Percentiles rank a stretch among this genome's conserved stretches.
Conservation (phyloP, 1,284 basidiomycete genomes). For the Coniferiporia weirii region DNA sequence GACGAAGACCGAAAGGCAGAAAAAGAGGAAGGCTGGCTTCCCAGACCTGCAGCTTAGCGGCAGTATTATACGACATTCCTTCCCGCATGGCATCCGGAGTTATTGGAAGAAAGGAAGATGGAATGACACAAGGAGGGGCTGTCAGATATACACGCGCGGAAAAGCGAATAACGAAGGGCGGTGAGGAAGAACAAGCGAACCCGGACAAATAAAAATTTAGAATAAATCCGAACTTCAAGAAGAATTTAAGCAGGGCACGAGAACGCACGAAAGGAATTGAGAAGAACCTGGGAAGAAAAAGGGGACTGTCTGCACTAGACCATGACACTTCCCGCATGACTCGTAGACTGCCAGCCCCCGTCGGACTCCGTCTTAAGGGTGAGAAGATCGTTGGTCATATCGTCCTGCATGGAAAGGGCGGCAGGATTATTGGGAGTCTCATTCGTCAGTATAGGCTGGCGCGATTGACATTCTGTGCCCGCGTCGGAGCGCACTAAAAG, state of each 20-base stretch:
- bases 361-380: conserved; percentile 7
- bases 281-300: background rate
- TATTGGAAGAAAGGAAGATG: background rate
- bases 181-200: background rate
- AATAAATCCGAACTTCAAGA: background rate
- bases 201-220: background rate
- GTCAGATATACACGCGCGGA: background rate
- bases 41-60: background rate
- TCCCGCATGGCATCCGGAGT: background rate
- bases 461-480: conserved; percentile 43
- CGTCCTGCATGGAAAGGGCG: background rate
- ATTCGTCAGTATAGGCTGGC: conserved; percentile 15
- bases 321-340: conserved; percentile 10
- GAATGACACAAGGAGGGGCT: background rate
- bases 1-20: background rate
- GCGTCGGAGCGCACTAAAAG: conserved; percentile 49
- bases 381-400: background rate
- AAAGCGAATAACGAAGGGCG: background rate
- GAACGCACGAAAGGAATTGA: background rate
- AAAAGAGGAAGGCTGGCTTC: background rate
- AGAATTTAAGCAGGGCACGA: background rate
- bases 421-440: conserved; percentile 15
- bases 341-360: conserved; percentile 5
- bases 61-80: background rate
- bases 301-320: background rate